Percentiles rank a stretch among this genome's conserved stretches.
These are phyloP conservation scores for Crithidia thermophila DNA, from an alignment of 208 protist species.

Conservation along the genomic window DNA sequence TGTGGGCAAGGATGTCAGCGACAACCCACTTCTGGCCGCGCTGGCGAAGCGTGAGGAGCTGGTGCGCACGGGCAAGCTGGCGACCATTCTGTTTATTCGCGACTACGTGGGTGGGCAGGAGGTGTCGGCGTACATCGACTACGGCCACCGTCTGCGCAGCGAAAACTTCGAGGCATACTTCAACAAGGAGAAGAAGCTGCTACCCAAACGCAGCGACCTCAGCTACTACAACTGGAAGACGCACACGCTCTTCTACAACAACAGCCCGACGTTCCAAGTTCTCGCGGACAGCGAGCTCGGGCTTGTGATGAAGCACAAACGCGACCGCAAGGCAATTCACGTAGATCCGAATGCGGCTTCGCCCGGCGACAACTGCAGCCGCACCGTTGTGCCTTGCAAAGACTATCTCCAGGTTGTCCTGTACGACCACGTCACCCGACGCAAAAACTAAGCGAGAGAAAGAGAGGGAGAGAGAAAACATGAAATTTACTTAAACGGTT, in stretches of 20 bases:
- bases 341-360: conserved; percentile 94
- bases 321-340: conserved; percentile 98
- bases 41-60: conserved; percentile 97
- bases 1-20: conserved; percentile 76
- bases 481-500: too few species aligned
- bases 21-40: conserved; percentile 89
- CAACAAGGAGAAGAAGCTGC: conserved; percentile 79
- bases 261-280: conserved; percentile 96
- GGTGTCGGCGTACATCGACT: conserved; percentile 99
- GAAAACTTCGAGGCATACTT: conserved; percentile 97
- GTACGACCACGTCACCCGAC: conserved; percentile 91
- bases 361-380: conserved; percentile 94
- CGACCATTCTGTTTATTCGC: conserved; percentile 97
- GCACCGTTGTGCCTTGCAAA: conserved; percentile 91
- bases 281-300: conserved; percentile 96
- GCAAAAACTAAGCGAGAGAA: conserved; percentile 76
- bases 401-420: conserved; percentile 97
- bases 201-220: conserved; percentile 96
- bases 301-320: conserved; percentile 98
- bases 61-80: conserved; percentile 95
- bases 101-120: conserved; percentile 97
- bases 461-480: background rate
- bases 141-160: conserved; percentile 93
- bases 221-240: conserved; percentile 99
- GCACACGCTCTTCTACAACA: conserved; percentile 95